A percentile compares a stretch with the other conserved stretches of the same genome.
These are phyloP conservation scores for Moesziomyces globuligerus DNA, from an alignment of 1,284 basidiomycete species.

Conservation along the genomic window DNA sequence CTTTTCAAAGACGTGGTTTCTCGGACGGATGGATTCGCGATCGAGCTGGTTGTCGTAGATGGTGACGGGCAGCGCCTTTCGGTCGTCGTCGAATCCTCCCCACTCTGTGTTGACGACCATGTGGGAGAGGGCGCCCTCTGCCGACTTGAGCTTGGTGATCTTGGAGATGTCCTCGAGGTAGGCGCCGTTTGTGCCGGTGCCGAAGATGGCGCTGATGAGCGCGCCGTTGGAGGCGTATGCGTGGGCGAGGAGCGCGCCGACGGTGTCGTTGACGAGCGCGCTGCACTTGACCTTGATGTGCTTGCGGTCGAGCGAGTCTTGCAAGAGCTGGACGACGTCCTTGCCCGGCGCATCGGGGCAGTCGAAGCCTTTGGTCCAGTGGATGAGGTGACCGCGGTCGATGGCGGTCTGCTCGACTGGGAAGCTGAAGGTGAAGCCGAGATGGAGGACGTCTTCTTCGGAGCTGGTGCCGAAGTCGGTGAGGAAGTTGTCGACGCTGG, in stretches of 20 bases:
- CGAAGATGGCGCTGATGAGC: slow-evolving; percentile 85
- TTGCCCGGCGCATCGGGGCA: slow-evolving; percentile 78
- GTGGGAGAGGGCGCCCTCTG: slow-evolving; percentile 54
- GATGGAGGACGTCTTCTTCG: slow-evolving; percentile 63
- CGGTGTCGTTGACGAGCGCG: slow-evolving; percentile 93
- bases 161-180: slow-evolving; percentile 88
- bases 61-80: slow-evolving; percentile 85
- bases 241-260: slow-evolving; percentile 89
- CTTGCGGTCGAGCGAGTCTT: slow-evolving; percentile 91
- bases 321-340: slow-evolving; percentile 89
- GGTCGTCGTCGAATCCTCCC: slow-evolving; percentile 69
- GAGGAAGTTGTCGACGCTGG: slow-evolving; percentile 92
- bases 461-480: slow-evolving; percentile 73
- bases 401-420: slow-evolving; percentile 96
- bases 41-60: slow-evolving; percentile 94
- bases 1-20: slow-evolving; percentile 95
- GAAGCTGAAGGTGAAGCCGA: slow-evolving; percentile 79
- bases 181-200: slow-evolving; percentile 97
- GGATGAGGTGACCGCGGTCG: slow-evolving; percentile 79
- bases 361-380: slow-evolving; percentile 68
- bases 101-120: slow-evolving; percentile 99
- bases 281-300: slow-evolving; percentile 92
- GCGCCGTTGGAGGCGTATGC: slow-evolving; percentile 91
- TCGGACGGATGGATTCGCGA: slow-evolving; percentile 90
- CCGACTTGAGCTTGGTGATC: slow-evolving; percentile 75